A percentile compares a stretch with the other conserved stretches of the same genome.
These are phyloP conservation scores for Euphorbia schlechtendalii DNA, from an alignment of 441 rosid species.

Conservation along the genomic window DNA sequence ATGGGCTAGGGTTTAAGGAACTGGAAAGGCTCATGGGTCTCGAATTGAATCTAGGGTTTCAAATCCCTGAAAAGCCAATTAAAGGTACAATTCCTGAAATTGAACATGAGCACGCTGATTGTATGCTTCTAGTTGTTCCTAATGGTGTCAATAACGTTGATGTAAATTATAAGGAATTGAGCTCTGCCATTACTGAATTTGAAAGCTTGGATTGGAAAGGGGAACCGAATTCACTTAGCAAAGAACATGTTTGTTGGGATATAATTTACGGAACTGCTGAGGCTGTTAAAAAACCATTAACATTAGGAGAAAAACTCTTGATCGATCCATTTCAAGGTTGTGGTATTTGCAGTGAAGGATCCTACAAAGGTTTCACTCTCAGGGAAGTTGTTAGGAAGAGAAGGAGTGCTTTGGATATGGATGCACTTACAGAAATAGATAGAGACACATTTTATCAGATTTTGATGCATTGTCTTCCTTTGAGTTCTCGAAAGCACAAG, in stretches of 20 bases:
- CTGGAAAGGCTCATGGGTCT: constrained; percentile 55
- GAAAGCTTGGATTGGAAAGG: constrained; percentile 58
- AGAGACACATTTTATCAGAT: constrained; percentile 67
- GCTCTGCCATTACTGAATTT: constrained; percentile 35
- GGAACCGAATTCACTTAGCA: constrained; percentile 56
- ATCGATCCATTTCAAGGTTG: constrained; percentile 41
- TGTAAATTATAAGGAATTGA: constrained; percentile 42
- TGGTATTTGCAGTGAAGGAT: constrained; percentile 35
- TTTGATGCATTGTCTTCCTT: constrained; percentile 74
- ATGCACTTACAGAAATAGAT: constrained; percentile 53
- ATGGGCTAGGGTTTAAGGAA: constrained; percentile 60
- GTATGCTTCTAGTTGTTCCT: constrained; percentile 71
- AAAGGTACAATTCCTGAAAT: constrained; percentile 52
- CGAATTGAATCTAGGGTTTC: constrained; percentile 31
- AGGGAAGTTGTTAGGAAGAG: constrained; percentile 69
- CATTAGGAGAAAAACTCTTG: constrained; percentile 17
- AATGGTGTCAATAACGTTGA: constrained; percentile 30
- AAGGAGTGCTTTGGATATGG: constrained; percentile 88
- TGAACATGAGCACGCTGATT: constrained; percentile 85
- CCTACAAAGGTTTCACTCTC: constrained; percentile 40
- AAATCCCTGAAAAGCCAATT: constrained; percentile 34
- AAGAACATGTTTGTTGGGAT: constrained; percentile 80
- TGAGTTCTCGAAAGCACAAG: constrained; percentile 49
- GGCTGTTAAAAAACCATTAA: constrained; percentile 54
- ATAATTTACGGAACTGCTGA: constrained; percentile 60